A percentile compares a stretch with the other conserved stretches of the same genome.
Evolutionary conservation across 148 eudicot genomes (phyloP).

Genomic region (Polygonum aviculare): DNA sequence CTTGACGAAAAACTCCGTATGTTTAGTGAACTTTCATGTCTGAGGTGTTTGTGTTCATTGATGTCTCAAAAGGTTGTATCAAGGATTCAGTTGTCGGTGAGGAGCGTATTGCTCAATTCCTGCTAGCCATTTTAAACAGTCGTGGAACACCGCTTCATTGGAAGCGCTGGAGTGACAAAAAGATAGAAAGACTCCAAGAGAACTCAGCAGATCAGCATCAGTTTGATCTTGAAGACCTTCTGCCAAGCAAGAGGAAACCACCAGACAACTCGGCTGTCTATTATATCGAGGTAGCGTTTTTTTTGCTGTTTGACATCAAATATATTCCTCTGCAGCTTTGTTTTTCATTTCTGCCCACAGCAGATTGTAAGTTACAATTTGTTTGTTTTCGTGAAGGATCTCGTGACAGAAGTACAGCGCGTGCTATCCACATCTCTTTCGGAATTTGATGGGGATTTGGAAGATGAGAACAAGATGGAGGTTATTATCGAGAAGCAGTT

Average conservation of each 20-base stretch:
- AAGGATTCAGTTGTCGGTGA: slow-evolving; percentile 98
- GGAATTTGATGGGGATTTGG: slow-evolving; percentile 55
- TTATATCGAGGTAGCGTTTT: slow-evolving; percentile 62
- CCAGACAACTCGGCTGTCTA: slow-evolving; percentile 44
- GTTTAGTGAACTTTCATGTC: background rate
- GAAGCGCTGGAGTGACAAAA: slow-evolving; percentile 36
- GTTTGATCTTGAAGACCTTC: slow-evolving; percentile 52
- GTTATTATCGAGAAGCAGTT: slow-evolving; percentile 65
- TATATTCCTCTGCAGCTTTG: background rate
- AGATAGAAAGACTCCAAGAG: slow-evolving; percentile 20
- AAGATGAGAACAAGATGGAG: slow-evolving; percentile 66
- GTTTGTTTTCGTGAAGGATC: slow-evolving; percentile 37
- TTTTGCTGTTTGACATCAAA: background rate
- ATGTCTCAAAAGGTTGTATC: slow-evolving; percentile 54
- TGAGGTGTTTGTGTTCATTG: background rate
- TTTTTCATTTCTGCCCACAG: background rate
- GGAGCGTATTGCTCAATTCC: slow-evolving; percentile 86
- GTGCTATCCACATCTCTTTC: slow-evolving; percentile 45
- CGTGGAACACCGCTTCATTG: slow-evolving; percentile 87
- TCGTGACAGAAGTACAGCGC: slow-evolving; percentile 55
- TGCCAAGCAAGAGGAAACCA: slow-evolving; percentile 53
- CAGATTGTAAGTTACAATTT: background rate
- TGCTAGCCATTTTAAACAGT: slow-evolving; percentile 73
- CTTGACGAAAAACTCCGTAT: background rate
- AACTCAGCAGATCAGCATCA: slow-evolving; percentile 32